Base-by-base conservation (phyloP, 495 filamentous ascomycete species). In the Penicillium salamii region DNA sequence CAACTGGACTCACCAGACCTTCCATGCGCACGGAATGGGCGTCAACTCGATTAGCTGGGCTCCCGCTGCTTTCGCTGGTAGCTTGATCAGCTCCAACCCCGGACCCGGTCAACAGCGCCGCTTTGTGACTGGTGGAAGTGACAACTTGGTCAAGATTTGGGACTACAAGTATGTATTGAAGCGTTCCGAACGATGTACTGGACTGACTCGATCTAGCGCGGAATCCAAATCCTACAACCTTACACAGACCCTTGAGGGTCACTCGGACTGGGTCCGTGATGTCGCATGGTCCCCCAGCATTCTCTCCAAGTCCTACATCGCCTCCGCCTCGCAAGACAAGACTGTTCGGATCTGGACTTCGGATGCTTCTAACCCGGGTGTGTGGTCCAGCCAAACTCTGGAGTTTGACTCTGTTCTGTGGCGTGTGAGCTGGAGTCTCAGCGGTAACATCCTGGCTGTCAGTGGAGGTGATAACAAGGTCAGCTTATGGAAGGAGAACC, bases 11-110 rank as follows among this genome's bases (percentile, higher is more conserved):
- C 86, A 92, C 62, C 85, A 85, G 63, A 86, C 90, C 49, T 95
- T 99, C 76, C 82, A 84, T 36, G 93, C 95, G 19, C 93, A 97
- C 67, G 89, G 88, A 14, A 82, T 89, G 53, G 93, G 93, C 44
- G 92, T 93, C 59, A 97, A 97, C 77, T 86, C 86, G 21, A 92
- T 97, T 39, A 90, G 86, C 53, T 98, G 95, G 93, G 95, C 91
- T 5, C 93, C 93, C 7, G 83, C 86, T 23, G 84, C 83, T 23
- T 78, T 78, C 18, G 85, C 93, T 4, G 93, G 91, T 28, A 85
- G 81, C 61, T 75, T 97, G 60, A 86, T 89, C 42, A 86, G 83
- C 61, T 83, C 79, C 54, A 82, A 78, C 63, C 81, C 82, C 19
- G 79, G 77, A 32, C 75, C 78, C 6, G 76, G 79, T 38, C 75